Conservation (phyloP, 805 yeast genomes). For the Naumovozyma baii region DNA sequence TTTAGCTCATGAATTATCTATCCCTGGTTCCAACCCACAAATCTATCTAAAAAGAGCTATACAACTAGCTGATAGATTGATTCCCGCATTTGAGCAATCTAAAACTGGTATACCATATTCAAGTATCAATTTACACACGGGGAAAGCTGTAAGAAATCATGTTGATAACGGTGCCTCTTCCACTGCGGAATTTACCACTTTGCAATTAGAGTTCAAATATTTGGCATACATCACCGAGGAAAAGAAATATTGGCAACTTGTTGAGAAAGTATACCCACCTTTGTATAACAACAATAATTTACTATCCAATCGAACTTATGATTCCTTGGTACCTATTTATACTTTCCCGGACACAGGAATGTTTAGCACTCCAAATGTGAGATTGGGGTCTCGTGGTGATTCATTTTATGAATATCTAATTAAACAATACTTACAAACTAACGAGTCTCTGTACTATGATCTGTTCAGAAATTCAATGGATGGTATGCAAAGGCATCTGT, state of each 20-base stretch:
- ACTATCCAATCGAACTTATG: constrained; percentile 22
- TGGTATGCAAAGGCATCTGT: constrained; percentile 64
- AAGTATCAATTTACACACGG: constrained; percentile 60
- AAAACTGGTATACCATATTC: constrained; percentile 67
- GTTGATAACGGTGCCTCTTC: constrained; percentile 71
- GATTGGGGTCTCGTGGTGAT: constrained; percentile 88
- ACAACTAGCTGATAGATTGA: constrained; percentile 62
- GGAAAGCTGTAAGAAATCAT: constrained; percentile 50
- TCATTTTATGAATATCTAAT: constrained; percentile 84
- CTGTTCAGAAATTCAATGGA: constrained; percentile 70
- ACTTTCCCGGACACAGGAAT: constrained; percentile 66
- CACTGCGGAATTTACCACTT: constrained; percentile 81
- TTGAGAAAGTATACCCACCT: constrained; percentile 61
- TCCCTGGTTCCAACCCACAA: constrained; percentile 30
- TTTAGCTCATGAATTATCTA: constrained; percentile 38
- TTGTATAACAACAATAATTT: constrained; percentile 49
- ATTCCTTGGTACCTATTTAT: constrained; percentile 77
- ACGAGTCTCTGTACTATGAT: constrained; percentile 49
- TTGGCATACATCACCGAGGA: constrained; percentile 76
- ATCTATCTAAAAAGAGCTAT: constrained; percentile 68
- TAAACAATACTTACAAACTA: constrained; percentile 77
- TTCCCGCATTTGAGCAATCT: constrained; percentile 55
- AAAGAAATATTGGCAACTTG: constrained; percentile 63
- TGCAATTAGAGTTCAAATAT: constrained; percentile 82
- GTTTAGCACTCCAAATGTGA: constrained; percentile 53